Evolutionary conservation across 768 basidiomycete species (phyloP), one percentile per base, ranked within the genome.

Genomic region (Naganishia randhawae): DNA sequence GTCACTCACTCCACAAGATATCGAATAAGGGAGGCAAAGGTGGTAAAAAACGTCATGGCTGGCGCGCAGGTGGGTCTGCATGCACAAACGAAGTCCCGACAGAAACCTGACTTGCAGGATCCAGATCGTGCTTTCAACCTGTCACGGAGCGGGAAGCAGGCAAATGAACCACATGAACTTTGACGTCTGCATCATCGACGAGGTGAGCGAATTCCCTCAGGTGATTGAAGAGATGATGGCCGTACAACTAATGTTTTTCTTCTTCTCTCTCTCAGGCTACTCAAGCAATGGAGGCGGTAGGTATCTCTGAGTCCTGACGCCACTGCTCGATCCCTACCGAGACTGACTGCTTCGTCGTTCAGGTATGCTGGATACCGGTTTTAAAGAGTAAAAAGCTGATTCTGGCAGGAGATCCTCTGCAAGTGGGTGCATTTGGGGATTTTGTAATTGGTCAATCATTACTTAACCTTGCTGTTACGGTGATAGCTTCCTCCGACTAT

Each of bases 291-390:
- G 95, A 99, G 81, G 92, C 93, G 27, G 93, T 93, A 75, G 53
- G 74, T 53, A 3, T 52, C 41, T 42, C 29, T 65, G 32, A 29
- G n/a, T 14, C 50, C 31, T 4, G 48, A 8, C 35, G 33, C 19
- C 33, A 19, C n/a, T 63, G 37, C 53, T 33, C 29, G 25, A 19
- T 77, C 7, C 53, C 33, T 33, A 69, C n/a, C 6, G 8, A 19
- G 5, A 41, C 33, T 65, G 64, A 37, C 3, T 6, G 2, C 8
- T 16, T 19, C 29, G 35, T 69, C 42, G 13, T 52, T 31, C 64
- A 89, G 89, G 88, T 89, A 5, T 97, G 93, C 81, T 97, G 95
- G 93, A 86, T 98, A 35, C 94, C 96, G 0, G 89, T 97, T 65
- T 86, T 94, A 80, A 95, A 94, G 78, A 89, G 87, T 0, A 89